These are phyloP conservation scores for Ceratobasidium sp. DNA, from an alignment of 1,284 basidiomycete species.

Conservation along the genomic window DNA sequence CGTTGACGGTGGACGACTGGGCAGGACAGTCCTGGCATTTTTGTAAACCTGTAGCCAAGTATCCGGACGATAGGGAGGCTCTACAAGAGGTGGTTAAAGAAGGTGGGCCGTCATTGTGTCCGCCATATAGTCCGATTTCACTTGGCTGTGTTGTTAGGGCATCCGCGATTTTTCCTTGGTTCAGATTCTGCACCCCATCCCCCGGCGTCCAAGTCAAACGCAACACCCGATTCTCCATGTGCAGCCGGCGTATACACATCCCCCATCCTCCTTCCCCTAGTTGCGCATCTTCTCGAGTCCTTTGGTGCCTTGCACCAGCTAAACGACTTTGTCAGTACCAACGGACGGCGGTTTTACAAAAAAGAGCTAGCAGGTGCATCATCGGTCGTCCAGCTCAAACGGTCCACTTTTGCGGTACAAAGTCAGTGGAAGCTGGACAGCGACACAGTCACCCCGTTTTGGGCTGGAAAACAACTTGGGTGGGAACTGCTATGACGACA, in stretches of 20 bases:
- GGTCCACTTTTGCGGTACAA: conserved; percentile 62
- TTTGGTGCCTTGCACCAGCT: conserved; percentile 86
- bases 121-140: background rate
- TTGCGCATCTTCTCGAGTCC: conserved; percentile 85
- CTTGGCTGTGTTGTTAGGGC: conserved; percentile 63
- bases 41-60: conserved; percentile 99
- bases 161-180: conserved; percentile 97
- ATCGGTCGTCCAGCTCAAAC: conserved; percentile 56
- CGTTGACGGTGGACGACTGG: conserved; percentile 96
- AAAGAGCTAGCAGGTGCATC: conserved; percentile 50
- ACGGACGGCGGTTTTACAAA: conserved; percentile 85
- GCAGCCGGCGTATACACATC: conserved; percentile 96
- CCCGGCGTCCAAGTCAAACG: conserved; percentile 79
- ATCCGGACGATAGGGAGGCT: conserved; percentile 89
- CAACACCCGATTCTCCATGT: conserved; percentile 77
- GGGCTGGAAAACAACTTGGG: conserved; percentile 83
- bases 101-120: conserved; percentile 61
- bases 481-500: conserved; percentile 74
- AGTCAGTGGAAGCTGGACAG: conserved; percentile 64
- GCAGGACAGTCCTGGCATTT: conserved; percentile 96
- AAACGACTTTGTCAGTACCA: conserved; percentile 77
- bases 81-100: conserved; percentile 82
- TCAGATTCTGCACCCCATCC: conserved; percentile 98
- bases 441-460: conserved; percentile 86
- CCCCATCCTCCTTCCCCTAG: conserved; percentile 87